These are phyloP conservation scores for Candida loeiensis DNA, from an alignment of 805 yeast species.

Conservation along the genomic window DNA sequence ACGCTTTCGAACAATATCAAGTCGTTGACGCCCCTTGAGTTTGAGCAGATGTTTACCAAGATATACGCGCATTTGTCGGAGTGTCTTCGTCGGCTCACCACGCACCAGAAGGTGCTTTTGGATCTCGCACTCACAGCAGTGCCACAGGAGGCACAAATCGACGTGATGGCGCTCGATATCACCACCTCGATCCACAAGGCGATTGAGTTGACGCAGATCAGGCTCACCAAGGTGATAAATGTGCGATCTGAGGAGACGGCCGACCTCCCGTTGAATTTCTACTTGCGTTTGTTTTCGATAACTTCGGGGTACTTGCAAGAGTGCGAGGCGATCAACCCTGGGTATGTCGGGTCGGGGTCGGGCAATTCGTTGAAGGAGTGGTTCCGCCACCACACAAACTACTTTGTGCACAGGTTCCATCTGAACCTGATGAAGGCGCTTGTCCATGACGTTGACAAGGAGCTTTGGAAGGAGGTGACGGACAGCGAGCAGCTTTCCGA, in stretches of 20 bases:
- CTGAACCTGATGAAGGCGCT: slow-evolving; percentile 46
- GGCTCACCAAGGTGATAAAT: slow-evolving; percentile 73
- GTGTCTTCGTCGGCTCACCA: slow-evolving; percentile 65
- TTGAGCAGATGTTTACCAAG: slow-evolving; percentile 61
- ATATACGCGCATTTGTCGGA: slow-evolving; percentile 67
- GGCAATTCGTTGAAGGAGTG: slow-evolving; percentile 56
- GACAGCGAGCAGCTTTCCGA: slow-evolving; percentile 36
- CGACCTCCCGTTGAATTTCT: slow-evolving; percentile 52
- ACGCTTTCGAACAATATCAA: slow-evolving; percentile 46
- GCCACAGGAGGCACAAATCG: slow-evolving; percentile 20
- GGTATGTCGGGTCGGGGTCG: slow-evolving; percentile 53
- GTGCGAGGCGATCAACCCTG: slow-evolving; percentile 76
- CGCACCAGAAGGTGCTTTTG: slow-evolving; percentile 75
- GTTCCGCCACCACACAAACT: slow-evolving; percentile 61
- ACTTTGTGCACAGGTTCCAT: slow-evolving; percentile 56
- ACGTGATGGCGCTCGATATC: slow-evolving; percentile 63
- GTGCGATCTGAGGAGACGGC: slow-evolving; percentile 74
- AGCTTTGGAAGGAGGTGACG: slow-evolving; percentile 77
- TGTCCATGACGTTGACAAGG: slow-evolving; percentile 54
- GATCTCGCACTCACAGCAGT: slow-evolving; percentile 53
- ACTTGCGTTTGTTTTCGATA: slow-evolving; percentile 62
- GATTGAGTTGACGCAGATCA: slow-evolving; percentile 65
- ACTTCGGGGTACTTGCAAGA: slow-evolving; percentile 71
- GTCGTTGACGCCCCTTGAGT: slow-evolving; percentile 68
- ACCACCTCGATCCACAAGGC: slow-evolving; percentile 62